These are phyloP conservation scores for Leptographium galeiforme DNA, from an alignment of 2,329 filamentous ascomycete genomes.

Conservation along the genomic window DNA sequence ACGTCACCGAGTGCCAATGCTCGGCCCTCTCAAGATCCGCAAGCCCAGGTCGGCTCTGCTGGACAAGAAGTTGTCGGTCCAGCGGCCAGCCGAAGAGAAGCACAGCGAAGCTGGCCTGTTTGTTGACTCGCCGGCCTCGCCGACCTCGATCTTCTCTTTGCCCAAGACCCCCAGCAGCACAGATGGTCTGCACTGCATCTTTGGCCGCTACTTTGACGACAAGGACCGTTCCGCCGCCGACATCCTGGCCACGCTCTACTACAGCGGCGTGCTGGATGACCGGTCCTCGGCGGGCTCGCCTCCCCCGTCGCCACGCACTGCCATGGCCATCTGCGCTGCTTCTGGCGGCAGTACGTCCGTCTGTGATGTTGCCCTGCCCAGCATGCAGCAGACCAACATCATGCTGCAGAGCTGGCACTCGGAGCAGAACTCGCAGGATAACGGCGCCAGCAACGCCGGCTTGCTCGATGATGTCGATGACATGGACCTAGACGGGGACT, in stretches of 20 bases:
- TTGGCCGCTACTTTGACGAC: slow-evolving; percentile 5
- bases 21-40: neutral
- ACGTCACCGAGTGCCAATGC: neutral
- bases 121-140: neutral
- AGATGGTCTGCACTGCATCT: neutral
- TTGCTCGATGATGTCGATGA: neutral
- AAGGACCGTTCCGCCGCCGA: slow-evolving; percentile 8
- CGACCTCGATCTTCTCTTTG: neutral
- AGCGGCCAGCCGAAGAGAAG: neutral
- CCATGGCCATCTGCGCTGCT: neutral
- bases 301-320: neutral
- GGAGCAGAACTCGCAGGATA: neutral
- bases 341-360: neutral
- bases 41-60: neutral
- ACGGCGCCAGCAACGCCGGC: neutral
- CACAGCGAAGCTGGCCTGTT: neutral
- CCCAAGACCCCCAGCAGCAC: neutral
- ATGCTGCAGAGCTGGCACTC: slow-evolving; percentile 10
- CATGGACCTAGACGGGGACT: neutral
- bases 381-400: slow-evolving; percentile 10
- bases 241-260: slow-evolving; percentile 8
- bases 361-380: slow-evolving; percentile 6
- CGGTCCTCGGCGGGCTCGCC: neutral
- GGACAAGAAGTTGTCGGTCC: neutral
- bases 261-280: slow-evolving; percentile 2